These are phyloP conservation scores for Plasmodium vivax DNA, from an alignment of 169 alveolate species.

Conservation along the genomic window DNA sequence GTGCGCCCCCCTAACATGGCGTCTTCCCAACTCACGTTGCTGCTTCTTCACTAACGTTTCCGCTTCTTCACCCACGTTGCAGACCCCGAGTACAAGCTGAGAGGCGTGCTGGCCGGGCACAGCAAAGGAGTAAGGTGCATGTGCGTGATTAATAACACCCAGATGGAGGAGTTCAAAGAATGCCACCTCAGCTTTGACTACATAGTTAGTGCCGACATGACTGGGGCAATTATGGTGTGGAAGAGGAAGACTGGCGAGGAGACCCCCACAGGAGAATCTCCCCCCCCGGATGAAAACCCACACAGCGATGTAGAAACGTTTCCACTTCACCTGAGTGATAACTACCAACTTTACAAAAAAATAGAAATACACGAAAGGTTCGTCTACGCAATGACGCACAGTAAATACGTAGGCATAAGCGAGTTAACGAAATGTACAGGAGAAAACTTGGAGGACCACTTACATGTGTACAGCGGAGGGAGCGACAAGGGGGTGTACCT, in stretches of 20 bases:
- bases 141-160: constrained; percentile 2
- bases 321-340: constrained; percentile 5
- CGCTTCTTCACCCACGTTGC: not conserved
- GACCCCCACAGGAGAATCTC: not conserved
- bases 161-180: constrained; percentile 12
- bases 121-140: constrained; percentile 55
- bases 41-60: not conserved
- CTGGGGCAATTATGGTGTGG: constrained; percentile 53
- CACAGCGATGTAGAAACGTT: not conserved
- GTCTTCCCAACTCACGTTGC: not conserved
- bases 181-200: constrained; percentile 12
- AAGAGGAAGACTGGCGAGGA: not conserved
- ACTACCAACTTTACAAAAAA: constrained; percentile 28
- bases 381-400: constrained; percentile 32
- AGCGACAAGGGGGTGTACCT: constrained; percentile 27
- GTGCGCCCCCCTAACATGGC: not conserved
- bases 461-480: constrained; percentile 68
- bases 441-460: constrained; percentile 7
- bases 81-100: constrained; percentile 34
- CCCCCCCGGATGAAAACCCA: not conserved
- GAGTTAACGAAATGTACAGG: constrained; percentile 13
- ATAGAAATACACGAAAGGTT: constrained; percentile 61
- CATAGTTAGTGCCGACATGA: constrained; percentile 49
- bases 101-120: constrained; percentile 39
- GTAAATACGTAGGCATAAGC: constrained; percentile 51